A percentile compares a stretch with the other conserved stretches of the same genome.
phyloP scores from a whole-genome alignment of 495 filamentous ascomycete species.

The Chaetomidium leptoderma region DNA sequence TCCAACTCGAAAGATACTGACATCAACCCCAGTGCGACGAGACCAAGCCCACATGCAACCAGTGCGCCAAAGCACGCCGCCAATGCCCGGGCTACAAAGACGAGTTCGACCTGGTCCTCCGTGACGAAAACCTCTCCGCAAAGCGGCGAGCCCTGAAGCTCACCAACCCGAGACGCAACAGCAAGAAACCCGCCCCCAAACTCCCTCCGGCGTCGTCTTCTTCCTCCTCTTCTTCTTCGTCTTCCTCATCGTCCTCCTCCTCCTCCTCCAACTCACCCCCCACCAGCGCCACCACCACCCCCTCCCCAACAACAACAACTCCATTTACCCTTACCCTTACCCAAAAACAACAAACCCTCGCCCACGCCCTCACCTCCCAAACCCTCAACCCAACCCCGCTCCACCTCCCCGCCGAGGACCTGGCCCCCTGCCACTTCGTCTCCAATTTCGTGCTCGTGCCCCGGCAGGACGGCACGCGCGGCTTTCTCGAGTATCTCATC shows the following conservation, averaged over 20 bases:
- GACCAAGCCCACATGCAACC: conserved; percentile 61
- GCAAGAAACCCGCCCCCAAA: not conserved
- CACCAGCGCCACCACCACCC: conserved; percentile 18
- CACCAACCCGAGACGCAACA: conserved; percentile 24
- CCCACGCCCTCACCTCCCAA: not conserved
- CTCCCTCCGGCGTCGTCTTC: not conserved
- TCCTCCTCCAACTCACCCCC: not conserved
- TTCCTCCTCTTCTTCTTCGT: not conserved
- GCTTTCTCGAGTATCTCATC: conserved; percentile 56
- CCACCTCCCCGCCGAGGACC: conserved; percentile 41
- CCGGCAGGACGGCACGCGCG: conserved; percentile 39
- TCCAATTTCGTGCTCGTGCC: conserved; percentile 54
- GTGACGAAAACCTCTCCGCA: conserved; percentile 60
- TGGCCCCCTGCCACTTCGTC: conserved; percentile 52
- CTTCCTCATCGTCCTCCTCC: not conserved
- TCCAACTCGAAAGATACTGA: not conserved
- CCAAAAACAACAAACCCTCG: not conserved
- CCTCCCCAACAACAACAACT: not conserved
- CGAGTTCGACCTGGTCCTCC: conserved; percentile 64
- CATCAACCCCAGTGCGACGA: conserved; percentile 57
- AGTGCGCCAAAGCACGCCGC: conserved; percentile 62
- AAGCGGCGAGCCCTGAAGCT: conserved; percentile 48
- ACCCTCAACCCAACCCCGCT: conserved; percentile 14
- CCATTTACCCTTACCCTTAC: not conserved
- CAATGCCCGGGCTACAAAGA: conserved; percentile 66